Evolutionary conservation across 352 stramenopile genomes (phyloP).

Genomic region (Phytophthora palmivora): DNA sequence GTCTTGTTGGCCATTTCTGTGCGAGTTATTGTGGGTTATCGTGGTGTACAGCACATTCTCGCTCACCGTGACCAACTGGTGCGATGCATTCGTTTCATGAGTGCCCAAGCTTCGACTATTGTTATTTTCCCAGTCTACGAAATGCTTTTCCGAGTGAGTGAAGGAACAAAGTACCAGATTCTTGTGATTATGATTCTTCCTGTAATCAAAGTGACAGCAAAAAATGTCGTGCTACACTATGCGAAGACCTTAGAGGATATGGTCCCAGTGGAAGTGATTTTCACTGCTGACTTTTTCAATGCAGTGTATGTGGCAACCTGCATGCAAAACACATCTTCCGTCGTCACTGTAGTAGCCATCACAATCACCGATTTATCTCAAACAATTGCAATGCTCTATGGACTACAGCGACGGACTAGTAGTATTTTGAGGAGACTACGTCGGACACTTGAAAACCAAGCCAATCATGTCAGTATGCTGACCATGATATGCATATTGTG

Average conservation of each 20-base stretch:
- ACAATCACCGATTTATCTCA: conserved; percentile 32
- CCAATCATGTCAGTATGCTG: conserved; percentile 14
- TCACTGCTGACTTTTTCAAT: conserved; percentile 40
- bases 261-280: conserved; percentile 30
- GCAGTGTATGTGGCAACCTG: conserved; percentile 31
- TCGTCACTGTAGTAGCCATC: conserved; percentile 12
- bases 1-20: conserved; percentile 18
- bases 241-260: conserved; percentile 29
- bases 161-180: conserved; percentile 15
- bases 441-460: neutral
- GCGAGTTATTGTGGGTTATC: conserved; percentile 10
- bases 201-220: conserved; percentile 34
- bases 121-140: conserved; percentile 36
- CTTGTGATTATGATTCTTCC: conserved; percentile 29
- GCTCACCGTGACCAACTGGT: conserved; percentile 11
- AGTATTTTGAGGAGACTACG: conserved; percentile 13
- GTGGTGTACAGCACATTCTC: conserved; percentile 12
- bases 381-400: conserved; percentile 22
- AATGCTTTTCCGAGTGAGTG: conserved; percentile 13
- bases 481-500: conserved; percentile 19
- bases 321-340: conserved; percentile 32
- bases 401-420: conserved; percentile 8
- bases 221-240: conserved; percentile 24
- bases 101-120: conserved; percentile 23
- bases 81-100: conserved; percentile 26